Evolutionary conservation across 345 rosid species (phyloP).

Genomic region (Melaleuca alternifolia): DNA sequence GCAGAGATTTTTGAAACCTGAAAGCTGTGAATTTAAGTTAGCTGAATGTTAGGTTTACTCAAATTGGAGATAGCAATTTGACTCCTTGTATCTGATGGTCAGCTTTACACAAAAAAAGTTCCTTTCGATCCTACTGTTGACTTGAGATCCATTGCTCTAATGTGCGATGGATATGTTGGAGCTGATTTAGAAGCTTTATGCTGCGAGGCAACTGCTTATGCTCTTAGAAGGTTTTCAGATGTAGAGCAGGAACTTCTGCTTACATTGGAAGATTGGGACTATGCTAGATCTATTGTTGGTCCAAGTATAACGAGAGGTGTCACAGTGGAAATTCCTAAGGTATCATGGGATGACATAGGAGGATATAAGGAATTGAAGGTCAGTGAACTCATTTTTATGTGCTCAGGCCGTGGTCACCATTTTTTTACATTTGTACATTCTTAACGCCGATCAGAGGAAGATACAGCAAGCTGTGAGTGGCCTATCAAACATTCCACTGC

Average conservation of each 20-base stretch:
- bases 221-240: slow-evolving; percentile 44
- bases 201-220: slow-evolving; percentile 56
- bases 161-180: slow-evolving; percentile 89
- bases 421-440: not conserved
- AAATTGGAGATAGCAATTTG: not conserved
- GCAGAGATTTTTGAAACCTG: not conserved
- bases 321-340: slow-evolving; percentile 79
- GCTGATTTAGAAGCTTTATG: slow-evolving; percentile 96
- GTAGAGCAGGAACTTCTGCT: slow-evolving; percentile 19
- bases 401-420: not conserved
- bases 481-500: slow-evolving; percentile 78
- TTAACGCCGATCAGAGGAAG: slow-evolving; percentile 47
- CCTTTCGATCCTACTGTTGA: slow-evolving; percentile 41
- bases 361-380: slow-evolving; percentile 71
- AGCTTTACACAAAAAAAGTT: slow-evolving; percentile 75
- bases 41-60: not conserved
- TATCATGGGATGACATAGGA: slow-evolving; percentile 89
- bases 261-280: slow-evolving; percentile 55
- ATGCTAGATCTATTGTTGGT: slow-evolving; percentile 61
- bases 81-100: slow-evolving; percentile 1
- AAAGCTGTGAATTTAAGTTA: not conserved
- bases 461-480: slow-evolving; percentile 90
- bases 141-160: slow-evolving; percentile 58
- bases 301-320: slow-evolving; percentile 95
- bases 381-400: not conserved